Percentiles rank a stretch among this genome's conserved stretches.
Evolutionary conservation across 2,329 filamentous ascomycete genomes (phyloP).

Genomic region (Hypoxylon sp.): DNA sequence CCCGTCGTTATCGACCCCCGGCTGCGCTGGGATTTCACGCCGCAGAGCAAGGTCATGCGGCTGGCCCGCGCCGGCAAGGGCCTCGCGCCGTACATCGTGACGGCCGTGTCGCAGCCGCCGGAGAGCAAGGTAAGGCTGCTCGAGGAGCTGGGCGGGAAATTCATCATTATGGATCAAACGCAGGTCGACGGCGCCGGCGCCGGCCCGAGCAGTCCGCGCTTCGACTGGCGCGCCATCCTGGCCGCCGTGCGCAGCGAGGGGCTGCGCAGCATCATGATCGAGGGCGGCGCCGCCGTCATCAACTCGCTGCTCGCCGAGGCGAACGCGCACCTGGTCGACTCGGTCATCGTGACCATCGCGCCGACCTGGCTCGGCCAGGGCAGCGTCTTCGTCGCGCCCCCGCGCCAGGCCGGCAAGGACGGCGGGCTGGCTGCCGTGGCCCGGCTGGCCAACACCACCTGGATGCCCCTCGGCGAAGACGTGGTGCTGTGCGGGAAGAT

Average conservation of each 20-base stretch:
- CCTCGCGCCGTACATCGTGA: slow-evolving; percentile 76
- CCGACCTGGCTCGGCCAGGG: slow-evolving; percentile 88
- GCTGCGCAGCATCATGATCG: slow-evolving; percentile 85
- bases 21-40: slow-evolving; percentile 72
- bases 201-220: slow-evolving; percentile 51
- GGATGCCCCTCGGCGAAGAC: slow-evolving; percentile 83
- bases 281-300: slow-evolving; percentile 84
- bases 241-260: slow-evolving; percentile 63
- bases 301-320: slow-evolving; percentile 76
- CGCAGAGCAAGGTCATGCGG: slow-evolving; percentile 69
- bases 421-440: slow-evolving; percentile 67
- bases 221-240: slow-evolving; percentile 73
- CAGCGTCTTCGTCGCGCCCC: slow-evolving; percentile 80
- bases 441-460: slow-evolving; percentile 71
- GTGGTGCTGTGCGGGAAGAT: slow-evolving; percentile 80
- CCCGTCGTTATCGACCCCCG: slow-evolving; percentile 84
- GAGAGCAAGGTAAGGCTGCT: slow-evolving; percentile 53
- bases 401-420: slow-evolving; percentile 58
- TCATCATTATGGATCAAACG: slow-evolving; percentile 50
- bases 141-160: slow-evolving; percentile 61
- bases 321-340: slow-evolving; percentile 71
- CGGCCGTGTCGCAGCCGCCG: slow-evolving; percentile 56
- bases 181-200: slow-evolving; percentile 46
- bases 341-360: slow-evolving; percentile 87
- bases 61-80: slow-evolving; percentile 71